Evolutionary conservation across 495 filamentous ascomycete species (phyloP), one percentile per base, ranked within the genome.

Genomic region (Massariosphaeria phaeospora): DNA sequence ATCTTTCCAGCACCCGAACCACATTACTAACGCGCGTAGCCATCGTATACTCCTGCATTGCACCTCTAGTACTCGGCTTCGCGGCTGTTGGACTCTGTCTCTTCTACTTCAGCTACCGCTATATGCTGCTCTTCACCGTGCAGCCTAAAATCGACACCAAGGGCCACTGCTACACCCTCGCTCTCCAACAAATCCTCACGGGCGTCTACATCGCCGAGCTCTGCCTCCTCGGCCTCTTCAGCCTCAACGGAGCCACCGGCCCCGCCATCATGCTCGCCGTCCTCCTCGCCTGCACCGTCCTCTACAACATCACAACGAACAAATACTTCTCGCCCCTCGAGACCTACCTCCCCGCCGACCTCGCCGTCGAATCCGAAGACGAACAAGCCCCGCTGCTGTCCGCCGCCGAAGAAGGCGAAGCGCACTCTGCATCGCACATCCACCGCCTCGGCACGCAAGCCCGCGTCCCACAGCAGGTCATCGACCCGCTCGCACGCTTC

Each of bases 201-300:
- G 69, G 69, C 17, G 40, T 70, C 9, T 72, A 72, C 52, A 45
- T 72, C 20, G 64, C 68, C 17, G 68, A 72, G 45, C 61, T 72
- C 1, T 64, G 65, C 41, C 59, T 72, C 24, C 66, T 70, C 47
- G 69, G 69, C 8, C 55, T 72, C 17, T 68, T 72, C 55, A 43
- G 60, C 15, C 36, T 64, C 13, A 44, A 60, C 12, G 49, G 53
- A 35, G 69, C 67, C 1, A 51, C 51, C 6, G 65, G 65, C 7
- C 63, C 65, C 1, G 47, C 54, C 40, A 55, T 66, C n/a, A 48
- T 70, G 23, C 62, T 66, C 41, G 57, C 64, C 38, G 36, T 68
- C 17, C 57, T 72, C 12, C 55, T 70, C 40, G 40, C 67, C 20
- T 7, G 58, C 20, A 70, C 68, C 13, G 58, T 69, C 13, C 27